A percentile compares a stretch with the other conserved stretches of the same genome.
phyloP scores from a whole-genome alignment of 2,329 filamentous ascomycete genomes.

The Xylariales sp. region DNA sequence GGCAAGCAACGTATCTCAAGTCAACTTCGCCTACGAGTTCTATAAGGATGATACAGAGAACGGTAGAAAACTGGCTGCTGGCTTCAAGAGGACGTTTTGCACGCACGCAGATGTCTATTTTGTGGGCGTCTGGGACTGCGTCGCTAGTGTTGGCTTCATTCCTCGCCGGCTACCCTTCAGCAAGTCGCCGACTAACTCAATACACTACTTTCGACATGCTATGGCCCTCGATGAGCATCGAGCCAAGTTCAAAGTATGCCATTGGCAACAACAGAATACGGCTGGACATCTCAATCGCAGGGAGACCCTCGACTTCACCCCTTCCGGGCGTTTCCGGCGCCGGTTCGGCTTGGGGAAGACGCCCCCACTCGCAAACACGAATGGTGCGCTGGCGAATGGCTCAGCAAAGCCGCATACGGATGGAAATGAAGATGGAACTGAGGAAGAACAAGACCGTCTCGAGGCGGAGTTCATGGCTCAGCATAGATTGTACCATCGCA shows the following conservation, averaged over 20 bases:
- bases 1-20: slow-evolving; percentile 22
- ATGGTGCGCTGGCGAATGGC: neutral
- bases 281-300: slow-evolving; percentile 1
- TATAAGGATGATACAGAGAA: slow-evolving; percentile 34
- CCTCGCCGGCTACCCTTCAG: slow-evolving; percentile 32
- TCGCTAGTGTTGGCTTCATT: slow-evolving; percentile 36
- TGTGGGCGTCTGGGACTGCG: slow-evolving; percentile 37
- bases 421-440: neutral
- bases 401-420: neutral
- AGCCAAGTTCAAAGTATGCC: slow-evolving; percentile 38
- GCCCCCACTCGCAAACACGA: neutral
- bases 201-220: slow-evolving; percentile 35
- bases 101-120: slow-evolving; percentile 37
- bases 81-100: slow-evolving; percentile 41
- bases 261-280: slow-evolving; percentile 28
- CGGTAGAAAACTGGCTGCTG: slow-evolving; percentile 34
- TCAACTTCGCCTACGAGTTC: slow-evolving; percentile 38
- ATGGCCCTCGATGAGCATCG: slow-evolving; percentile 38
- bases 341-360: slow-evolving; percentile 1
- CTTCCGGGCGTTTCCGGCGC: neutral
- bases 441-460: slow-evolving; percentile 11
- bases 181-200: slow-evolving; percentile 30
- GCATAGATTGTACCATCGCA: slow-evolving; percentile 11
- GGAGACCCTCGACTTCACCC: slow-evolving; percentile 5
- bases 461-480: slow-evolving; percentile 14